A percentile compares a stretch with the other conserved stretches of the same genome.
Evolutionary conservation across 768 basidiomycete genomes (phyloP).

Genomic region (Pisolithus tinctorius): DNA sequence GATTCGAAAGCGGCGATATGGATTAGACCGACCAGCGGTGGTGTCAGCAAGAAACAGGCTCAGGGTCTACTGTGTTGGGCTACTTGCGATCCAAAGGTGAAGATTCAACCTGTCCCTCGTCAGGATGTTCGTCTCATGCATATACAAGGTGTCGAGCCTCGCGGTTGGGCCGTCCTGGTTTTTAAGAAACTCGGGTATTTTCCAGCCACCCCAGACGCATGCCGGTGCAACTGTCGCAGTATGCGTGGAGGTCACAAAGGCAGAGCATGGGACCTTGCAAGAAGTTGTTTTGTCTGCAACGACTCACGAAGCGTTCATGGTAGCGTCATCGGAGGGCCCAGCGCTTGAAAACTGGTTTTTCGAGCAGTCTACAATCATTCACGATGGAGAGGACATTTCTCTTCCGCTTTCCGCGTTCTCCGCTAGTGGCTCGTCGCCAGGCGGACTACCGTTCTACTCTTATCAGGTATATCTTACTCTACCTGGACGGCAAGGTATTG

Average conservation of each 20-base stretch:
- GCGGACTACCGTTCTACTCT: slow-evolving; percentile 17
- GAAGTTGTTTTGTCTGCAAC: slow-evolving; percentile 49
- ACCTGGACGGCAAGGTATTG: slow-evolving; percentile 69
- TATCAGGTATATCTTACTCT: slow-evolving; percentile 56
- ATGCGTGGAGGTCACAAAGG: slow-evolving; percentile 13
- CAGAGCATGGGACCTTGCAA: slow-evolving; percentile 34
- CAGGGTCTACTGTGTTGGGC: slow-evolving; percentile 30
- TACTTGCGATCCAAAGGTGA: slow-evolving; percentile 32
- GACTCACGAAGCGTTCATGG: slow-evolving; percentile 41
- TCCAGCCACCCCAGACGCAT: slow-evolving; percentile 17
- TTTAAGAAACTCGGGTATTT: slow-evolving; percentile 29
- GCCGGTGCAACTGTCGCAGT: slow-evolving; percentile 3
- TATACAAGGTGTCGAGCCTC: slow-evolving; percentile 26
- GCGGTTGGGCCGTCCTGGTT: slow-evolving; percentile 37
- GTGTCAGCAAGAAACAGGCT: neutral
- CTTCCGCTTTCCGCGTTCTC: slow-evolving; percentile 16
- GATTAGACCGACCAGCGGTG: slow-evolving; percentile 14
- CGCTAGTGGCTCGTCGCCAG: slow-evolving; percentile 10
- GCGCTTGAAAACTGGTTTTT: slow-evolving; percentile 40
- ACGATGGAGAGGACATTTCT: slow-evolving; percentile 39
- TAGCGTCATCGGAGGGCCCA: slow-evolving; percentile 29
- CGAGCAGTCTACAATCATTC: slow-evolving; percentile 39
- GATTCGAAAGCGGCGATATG: slow-evolving; percentile 14
- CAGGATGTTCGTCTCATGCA: slow-evolving; percentile 15
- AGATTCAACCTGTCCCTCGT: slow-evolving; percentile 4